Base-by-base conservation (phyloP, 768 basidiomycete species). In the Ramaria rubella region DNA sequence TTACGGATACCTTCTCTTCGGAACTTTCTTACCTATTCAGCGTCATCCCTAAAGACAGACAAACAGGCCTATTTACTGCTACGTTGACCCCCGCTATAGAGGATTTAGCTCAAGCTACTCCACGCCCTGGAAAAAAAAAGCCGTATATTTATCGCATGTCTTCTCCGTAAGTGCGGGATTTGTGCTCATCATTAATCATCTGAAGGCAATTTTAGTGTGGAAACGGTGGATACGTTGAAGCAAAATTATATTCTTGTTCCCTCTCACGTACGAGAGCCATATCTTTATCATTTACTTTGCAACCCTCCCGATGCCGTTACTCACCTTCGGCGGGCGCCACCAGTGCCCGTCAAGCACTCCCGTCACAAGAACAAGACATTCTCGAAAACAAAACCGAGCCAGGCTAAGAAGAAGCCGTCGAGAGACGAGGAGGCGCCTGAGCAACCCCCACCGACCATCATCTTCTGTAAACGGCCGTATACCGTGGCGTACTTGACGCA, bases 51-150 rank as follows among this genome's bases (percentile, higher is more conserved):
- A 78, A 79, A 53, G 82, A 91, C 30, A 79, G 96, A n/a, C 95
- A 98, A 68, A 98, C 95, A 0, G 90, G 93, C 63, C 78, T 99
- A 40, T 98, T 98, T 71, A 99, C 96, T 0, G 96, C 96, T 0
- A 99, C 96, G 1, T 74, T 95, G 59, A 94, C 93, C 4, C 79
- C 85, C 5, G 81, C 92, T 0, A 90, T 99, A 57, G 89, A 94
- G 64, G 75, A 79, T 7, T 67, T 97, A 21, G 87, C 85, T 5
- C 75, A 79, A 34, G 83, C 85, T 19, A 71, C 83, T 6, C 91
- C 94, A 2, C 78, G 81, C 61, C 76, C 79, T 0, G 95, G 94
- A 4, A 98, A 95, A 70, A 78, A 85, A 65, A 83, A 80, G 60
- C 91, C 93, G 1, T 95, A 94, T 65, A 77, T 96, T 24, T 86